A percentile compares a stretch with the other conserved stretches of the same genome.
These are phyloP conservation scores for Primulina huaijiensis DNA, from an alignment of 257 asterid genomes.

Conservation along the genomic window DNA sequence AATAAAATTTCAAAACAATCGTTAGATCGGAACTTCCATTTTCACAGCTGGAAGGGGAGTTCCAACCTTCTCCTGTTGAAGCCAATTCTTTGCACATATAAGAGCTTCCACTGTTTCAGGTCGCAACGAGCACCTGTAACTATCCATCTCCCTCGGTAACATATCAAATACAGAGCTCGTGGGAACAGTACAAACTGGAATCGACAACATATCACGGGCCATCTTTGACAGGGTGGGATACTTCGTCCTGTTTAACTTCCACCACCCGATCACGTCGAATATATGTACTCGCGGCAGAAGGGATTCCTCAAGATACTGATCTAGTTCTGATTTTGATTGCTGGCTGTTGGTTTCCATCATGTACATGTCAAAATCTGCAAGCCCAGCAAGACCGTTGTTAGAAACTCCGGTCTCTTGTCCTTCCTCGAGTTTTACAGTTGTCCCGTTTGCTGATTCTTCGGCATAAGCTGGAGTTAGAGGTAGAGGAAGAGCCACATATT, in stretches of 20 bases:
- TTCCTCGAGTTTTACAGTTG: constrained; percentile 38
- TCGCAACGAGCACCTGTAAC: constrained; percentile 71
- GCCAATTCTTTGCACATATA: constrained; percentile 91
- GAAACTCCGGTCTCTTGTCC: constrained; percentile 40
- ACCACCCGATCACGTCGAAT: constrained; percentile 90
- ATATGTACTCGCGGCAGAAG: constrained; percentile 83
- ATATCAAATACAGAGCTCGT: constrained; percentile 60
- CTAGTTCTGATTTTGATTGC: constrained; percentile 70
- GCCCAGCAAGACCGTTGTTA: constrained; percentile 46
- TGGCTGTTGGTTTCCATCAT: constrained; percentile 82
- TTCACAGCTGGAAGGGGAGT: constrained; percentile 42
- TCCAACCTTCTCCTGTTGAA: constrained; percentile 44
- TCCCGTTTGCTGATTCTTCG: constrained; percentile 54
- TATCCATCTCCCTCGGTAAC: constrained; percentile 73
- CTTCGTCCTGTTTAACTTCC: constrained; percentile 83
- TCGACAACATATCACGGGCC: constrained; percentile 87
- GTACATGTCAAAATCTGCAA: constrained; percentile 75
- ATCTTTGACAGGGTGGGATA: constrained; percentile 90
- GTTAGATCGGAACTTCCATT: constrained; percentile 74
- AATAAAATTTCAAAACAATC: neutral
- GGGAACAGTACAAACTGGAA: constrained; percentile 76
- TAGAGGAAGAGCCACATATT: constrained; percentile 64
- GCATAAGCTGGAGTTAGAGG: constrained; percentile 53
- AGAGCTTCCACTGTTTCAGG: constrained; percentile 96
- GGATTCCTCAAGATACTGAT: constrained; percentile 94